phyloP scores from a whole-genome alignment of 805 yeast species.

The Ogataea ganodermae region DNA sequence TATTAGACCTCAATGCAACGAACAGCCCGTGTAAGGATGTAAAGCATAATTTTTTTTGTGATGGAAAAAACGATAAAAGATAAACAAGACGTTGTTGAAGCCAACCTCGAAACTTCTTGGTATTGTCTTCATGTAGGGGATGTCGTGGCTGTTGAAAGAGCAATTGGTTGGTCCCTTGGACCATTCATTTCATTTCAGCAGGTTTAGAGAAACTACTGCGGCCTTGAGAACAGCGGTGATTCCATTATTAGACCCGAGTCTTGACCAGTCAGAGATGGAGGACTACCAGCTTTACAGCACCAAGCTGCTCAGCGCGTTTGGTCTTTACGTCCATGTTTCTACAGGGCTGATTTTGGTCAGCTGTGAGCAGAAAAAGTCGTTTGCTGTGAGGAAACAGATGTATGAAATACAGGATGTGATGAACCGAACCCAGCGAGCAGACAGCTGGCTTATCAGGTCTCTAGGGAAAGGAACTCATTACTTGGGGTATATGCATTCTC shows the following conservation, averaged over 20 bases:
- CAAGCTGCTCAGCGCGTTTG: conserved; percentile 28
- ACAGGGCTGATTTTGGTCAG: conserved; percentile 25
- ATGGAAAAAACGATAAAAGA: no score
- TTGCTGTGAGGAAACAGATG: conserved; percentile 24
- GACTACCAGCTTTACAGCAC: conserved; percentile 19
- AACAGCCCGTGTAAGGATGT: no score
- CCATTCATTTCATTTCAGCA: conserved; percentile 20
- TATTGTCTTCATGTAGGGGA: background rate
- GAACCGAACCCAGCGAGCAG: conserved; percentile 24
- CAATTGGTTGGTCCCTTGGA: conserved; percentile 32
- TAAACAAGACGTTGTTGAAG: no score
- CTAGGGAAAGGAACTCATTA: background rate
- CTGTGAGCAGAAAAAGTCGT: conserved; percentile 25
- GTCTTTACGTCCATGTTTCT: conserved; percentile 28
- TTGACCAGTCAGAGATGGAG: conserved; percentile 4
- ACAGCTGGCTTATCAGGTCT: background rate
- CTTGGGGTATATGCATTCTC: background rate
- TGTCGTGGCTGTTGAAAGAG: conserved; percentile 15
- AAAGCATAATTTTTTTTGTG: no score
- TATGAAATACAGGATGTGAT: conserved; percentile 34
- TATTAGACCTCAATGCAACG: no score
- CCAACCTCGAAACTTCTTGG: no score
- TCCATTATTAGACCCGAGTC: conserved; percentile 17
- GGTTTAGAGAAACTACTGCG: conserved; percentile 22
- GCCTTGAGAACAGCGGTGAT: conserved; percentile 19